phyloP scores from a whole-genome alignment of 2,329 filamentous ascomycete species.

The Cyphellophora europaea region DNA sequence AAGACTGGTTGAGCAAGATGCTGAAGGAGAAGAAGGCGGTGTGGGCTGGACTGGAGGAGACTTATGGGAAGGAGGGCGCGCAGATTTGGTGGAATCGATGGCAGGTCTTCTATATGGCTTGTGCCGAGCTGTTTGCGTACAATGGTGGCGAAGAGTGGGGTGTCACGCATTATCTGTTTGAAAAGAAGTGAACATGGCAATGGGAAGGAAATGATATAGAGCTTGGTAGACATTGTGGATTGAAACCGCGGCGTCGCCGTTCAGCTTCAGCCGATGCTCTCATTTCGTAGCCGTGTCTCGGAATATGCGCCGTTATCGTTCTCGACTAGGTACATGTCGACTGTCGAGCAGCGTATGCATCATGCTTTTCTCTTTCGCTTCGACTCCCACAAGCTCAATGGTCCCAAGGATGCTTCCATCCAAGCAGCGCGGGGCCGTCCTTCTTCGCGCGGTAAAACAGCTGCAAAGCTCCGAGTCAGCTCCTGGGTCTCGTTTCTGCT shows the following conservation, averaged over 20 bases:
- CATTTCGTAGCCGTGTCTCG: too few relatives aligned
- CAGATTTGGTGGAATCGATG: constrained; percentile 59
- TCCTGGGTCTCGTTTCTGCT: not conserved
- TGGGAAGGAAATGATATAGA: constrained; percentile 4
- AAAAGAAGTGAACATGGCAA: constrained; percentile 34
- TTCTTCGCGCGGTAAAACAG: constrained; percentile 95
- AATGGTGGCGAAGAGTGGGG: constrained; percentile 60
- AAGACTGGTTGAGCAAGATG: constrained; percentile 35
- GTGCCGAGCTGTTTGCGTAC: constrained; percentile 59
- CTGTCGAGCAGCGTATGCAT: constrained; percentile 1
- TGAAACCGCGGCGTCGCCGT: too few relatives aligned
- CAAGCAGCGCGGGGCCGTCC: constrained; percentile 82
- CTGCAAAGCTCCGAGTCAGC: constrained; percentile 36
- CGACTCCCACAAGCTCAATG: constrained; percentile 50
- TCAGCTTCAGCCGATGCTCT: too few relatives aligned
- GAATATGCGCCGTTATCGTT: too few relatives aligned
- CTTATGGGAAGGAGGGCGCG: constrained; percentile 53
- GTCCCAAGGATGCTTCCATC: constrained; percentile 95
- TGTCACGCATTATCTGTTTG: constrained; percentile 57
- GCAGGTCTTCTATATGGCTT: constrained; percentile 65
- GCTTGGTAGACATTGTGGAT: too few relatives aligned
- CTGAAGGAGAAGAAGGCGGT: constrained; percentile 45
- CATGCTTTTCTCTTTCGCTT: not conserved
- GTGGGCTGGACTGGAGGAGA: constrained; percentile 56
- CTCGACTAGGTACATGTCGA: not conserved